Base-by-base conservation (phyloP, 1,284 basidiomycete species). In the Xerocomus amazonicus region DNA sequence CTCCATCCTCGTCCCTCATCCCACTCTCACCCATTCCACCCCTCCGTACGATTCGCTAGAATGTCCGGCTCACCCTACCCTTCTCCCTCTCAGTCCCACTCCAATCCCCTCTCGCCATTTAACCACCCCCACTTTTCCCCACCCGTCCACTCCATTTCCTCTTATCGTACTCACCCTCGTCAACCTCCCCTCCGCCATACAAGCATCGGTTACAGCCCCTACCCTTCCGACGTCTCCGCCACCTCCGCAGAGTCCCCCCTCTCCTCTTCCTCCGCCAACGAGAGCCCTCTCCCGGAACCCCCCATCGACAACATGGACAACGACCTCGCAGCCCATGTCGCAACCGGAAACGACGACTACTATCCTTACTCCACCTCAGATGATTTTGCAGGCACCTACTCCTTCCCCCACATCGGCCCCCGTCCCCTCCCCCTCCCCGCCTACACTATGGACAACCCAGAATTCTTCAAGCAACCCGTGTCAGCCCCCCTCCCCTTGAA, bases 391-490 rank as follows among this genome's bases (percentile, higher is more conserved):
- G 2, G 51, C 32, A 48, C 46, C 48, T 67, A 69, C 50, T 45
- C 57, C 3, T 69, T 62, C 43, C 48, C 26, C 27, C 63, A 66
- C 19, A 48, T 55, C 48, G 56, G 54, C 17, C 13, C 66, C 5
- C 67, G 29, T 31, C 54, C 60, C 0, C 48, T 66, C 29, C 56
- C 65, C 41, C 50, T 67, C 9, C 45, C 55, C 6, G 41, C 52
- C 13, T 67, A 64, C 51, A 17, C 13, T 4, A 23, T 52, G 6
- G 63, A 66, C 23, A 51, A 32, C 19, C 37, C 57, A 32, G 65
- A 68, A 8, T 51, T 57, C 12, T 66, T 68, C 56, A 69, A 70
- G 39, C 65, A 70, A 46, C 67, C 68, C 3, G 63, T 68, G 2
- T 54, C 68, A 0, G 66, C 68, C 12, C 65, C 67, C 10, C 46